Evolutionary conservation across 345 rosid species (phyloP), one percentile per base, ranked within the genome.

Genomic region (Gossypium thurberi): DNA sequence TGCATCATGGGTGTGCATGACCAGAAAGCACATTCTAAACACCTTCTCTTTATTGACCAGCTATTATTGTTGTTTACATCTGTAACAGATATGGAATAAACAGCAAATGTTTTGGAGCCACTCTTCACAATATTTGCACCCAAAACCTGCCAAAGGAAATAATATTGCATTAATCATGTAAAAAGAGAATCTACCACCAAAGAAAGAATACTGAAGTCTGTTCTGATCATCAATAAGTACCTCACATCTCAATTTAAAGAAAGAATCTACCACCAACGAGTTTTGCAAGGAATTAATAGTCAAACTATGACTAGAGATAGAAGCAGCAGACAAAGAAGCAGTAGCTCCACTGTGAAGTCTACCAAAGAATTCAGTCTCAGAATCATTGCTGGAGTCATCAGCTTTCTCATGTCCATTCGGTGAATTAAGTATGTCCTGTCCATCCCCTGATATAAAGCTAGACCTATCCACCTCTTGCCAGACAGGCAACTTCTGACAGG

Each of bases 31-130:
- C 75, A 68, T 64, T 20, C 59, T 59, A 53, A 15, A 68, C 80
- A 95, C 99, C 99, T 95, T 90, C 99, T 85, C 89, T 95, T 95
- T 85, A 95, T 90, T 26, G 98, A 92, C 99, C 99, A 95, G 80
- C 90, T 82, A 82, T 91, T 89, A 75, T 80, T 87, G 78, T 86
- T 87, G 78, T 87, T 86, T 77, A 85, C 88, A 84, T 93, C 98
- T 21, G 97, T 84, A 75, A 91, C 98, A 70, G 98, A 85, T 80
- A 95, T 74, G 71, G 98, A 93, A 78, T 95, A 95, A 71, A 95
- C 98, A 37, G 99, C 89, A 85, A 95, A 93, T 55, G 87, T 91
- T 83, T 76, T 95, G 52, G 98, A 91, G 76, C 87, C 88, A 82
- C 98, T 87, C 84, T 83, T 87, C 82, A 93, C 99, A 82, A 93